phyloP scores from a whole-genome alignment of 2,329 filamentous ascomycete genomes.

The Huntiella savannae region DNA sequence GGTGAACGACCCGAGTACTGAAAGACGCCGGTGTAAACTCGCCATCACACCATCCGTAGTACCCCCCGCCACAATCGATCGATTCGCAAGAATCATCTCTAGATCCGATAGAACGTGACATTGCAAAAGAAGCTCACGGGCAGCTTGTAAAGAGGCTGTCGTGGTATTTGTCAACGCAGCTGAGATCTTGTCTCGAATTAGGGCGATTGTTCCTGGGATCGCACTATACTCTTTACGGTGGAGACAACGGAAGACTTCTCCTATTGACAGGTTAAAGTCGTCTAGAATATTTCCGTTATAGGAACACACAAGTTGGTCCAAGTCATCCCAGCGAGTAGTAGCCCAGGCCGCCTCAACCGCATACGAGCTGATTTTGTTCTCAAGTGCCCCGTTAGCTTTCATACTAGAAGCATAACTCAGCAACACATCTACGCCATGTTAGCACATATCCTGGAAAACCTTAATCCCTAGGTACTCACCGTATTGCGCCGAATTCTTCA shows the following conservation, averaged over 20 bases:
- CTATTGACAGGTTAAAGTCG: conserved; percentile 73
- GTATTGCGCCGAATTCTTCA: conserved; percentile 91
- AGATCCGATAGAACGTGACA: conserved; percentile 78
- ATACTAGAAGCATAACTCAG: conserved; percentile 75
- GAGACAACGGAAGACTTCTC: conserved; percentile 36
- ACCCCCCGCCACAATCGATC: neutral
- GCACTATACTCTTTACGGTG: conserved; percentile 31
- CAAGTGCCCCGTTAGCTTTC: conserved; percentile 29
- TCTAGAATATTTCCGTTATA: conserved; percentile 31
- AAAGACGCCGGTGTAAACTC: conserved; percentile 57
- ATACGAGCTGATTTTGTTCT: conserved; percentile 55
- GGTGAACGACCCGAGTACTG: conserved; percentile 72
- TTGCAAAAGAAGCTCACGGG: conserved; percentile 68
- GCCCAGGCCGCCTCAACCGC: conserved; percentile 87
- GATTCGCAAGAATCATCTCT: conserved; percentile 45
- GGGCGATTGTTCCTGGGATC: conserved; percentile 30
- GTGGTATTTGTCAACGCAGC: conserved; percentile 56
- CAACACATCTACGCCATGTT: conserved; percentile 46
- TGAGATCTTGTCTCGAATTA: conserved; percentile 51
- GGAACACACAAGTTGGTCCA: conserved; percentile 45
- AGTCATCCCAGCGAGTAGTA: conserved; percentile 58
- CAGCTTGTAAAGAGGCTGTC: conserved; percentile 64
- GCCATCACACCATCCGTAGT: conserved; percentile 21
- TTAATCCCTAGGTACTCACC: conserved; percentile 30
- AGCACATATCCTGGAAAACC: neutral